Evolutionary conservation across 1,139 yeast species (phyloP).

Genomic region (Geotrichum carabidarum): DNA sequence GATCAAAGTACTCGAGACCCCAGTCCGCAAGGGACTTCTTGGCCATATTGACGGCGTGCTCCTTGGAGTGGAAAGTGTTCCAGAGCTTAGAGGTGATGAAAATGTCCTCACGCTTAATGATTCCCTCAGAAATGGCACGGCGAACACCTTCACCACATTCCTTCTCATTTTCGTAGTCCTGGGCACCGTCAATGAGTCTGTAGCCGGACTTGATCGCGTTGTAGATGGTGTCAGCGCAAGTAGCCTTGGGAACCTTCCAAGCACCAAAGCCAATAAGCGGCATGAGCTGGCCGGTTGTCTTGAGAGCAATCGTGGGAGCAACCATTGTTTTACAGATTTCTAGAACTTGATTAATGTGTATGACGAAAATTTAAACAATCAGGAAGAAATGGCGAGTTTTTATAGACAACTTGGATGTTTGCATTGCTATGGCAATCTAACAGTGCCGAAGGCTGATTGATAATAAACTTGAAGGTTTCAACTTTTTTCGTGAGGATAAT

Average conservation of each 20-base stretch:
- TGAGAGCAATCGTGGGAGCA: slow-evolving; percentile 28
- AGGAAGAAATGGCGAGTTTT: neutral
- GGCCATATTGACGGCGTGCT: slow-evolving; percentile 46
- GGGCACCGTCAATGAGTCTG: slow-evolving; percentile 44
- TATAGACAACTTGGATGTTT: neutral
- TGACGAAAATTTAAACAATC: neutral
- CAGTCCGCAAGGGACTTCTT: slow-evolving; percentile 50
- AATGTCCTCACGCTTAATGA: slow-evolving; percentile 40
- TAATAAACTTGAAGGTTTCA: neutral
- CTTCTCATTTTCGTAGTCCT: slow-evolving; percentile 41
- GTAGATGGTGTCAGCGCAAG: slow-evolving; percentile 43
- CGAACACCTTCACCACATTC: slow-evolving; percentile 42
- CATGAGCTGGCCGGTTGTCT: slow-evolving; percentile 40
- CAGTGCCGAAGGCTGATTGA: neutral
- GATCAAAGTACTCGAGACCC: slow-evolving; percentile 56
- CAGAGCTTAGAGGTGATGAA: slow-evolving; percentile 44
- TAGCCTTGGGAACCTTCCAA: slow-evolving; percentile 42
- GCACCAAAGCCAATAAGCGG: slow-evolving; percentile 50
- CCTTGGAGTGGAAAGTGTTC: slow-evolving; percentile 43
- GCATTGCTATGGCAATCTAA: neutral
- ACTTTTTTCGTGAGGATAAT: neutral
- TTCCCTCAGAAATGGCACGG: slow-evolving; percentile 39
- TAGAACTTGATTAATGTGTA: neutral
- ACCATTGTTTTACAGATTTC: slow-evolving; percentile 6
- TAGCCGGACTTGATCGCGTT: slow-evolving; percentile 44